Percentiles rank a stretch among this genome's conserved stretches.
phyloP scores from a whole-genome alignment of 352 stramenopile species.

The Pythium plurisporium region DNA sequence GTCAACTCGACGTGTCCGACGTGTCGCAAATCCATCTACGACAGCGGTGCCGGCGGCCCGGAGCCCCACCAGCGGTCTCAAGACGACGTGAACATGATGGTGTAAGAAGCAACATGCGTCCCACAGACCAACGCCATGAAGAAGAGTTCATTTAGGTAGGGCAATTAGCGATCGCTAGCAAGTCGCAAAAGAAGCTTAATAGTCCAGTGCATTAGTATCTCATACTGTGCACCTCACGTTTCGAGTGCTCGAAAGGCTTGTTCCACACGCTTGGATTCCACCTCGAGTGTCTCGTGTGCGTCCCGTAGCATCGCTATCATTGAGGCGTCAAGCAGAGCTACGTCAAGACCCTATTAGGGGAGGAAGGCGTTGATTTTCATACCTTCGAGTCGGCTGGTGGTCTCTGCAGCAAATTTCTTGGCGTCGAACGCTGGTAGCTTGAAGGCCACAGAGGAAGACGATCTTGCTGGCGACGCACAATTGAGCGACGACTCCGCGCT shows the following conservation, averaged over 20 bases:
- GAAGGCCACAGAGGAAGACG: background rate
- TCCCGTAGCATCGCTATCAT: constrained; percentile 18
- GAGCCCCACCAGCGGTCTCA: constrained; percentile 32
- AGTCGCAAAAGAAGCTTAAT: too few species aligned
- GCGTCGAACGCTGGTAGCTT: constrained; percentile 13
- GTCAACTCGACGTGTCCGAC: constrained; percentile 87
- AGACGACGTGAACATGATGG: constrained; percentile 59
- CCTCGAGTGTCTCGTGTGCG: constrained; percentile 12
- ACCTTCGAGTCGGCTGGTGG: constrained; percentile 9
- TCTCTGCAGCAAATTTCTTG: constrained; percentile 7
- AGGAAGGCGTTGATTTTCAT: background rate
- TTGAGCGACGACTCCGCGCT: too few species aligned
- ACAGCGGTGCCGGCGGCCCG: constrained; percentile 6
- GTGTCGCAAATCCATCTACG: constrained; percentile 81
- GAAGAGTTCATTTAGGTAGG: background rate
- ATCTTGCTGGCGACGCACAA: background rate
- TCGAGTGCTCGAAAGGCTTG: constrained; percentile 4
- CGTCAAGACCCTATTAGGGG: background rate
- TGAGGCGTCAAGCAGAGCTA: too few species aligned
- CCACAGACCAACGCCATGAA: too few species aligned
- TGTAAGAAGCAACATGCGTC: too few species aligned
- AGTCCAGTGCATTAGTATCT: too few species aligned
- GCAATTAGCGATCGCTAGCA: too few species aligned
- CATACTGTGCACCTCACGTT: too few species aligned
- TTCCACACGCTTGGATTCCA: constrained; percentile 13